Percentiles rank a stretch among this genome's conserved stretches.
Evolutionary conservation across 192 early-diverging fungal genomes (phyloP).

Genomic region (Powellomyces hirtus): DNA sequence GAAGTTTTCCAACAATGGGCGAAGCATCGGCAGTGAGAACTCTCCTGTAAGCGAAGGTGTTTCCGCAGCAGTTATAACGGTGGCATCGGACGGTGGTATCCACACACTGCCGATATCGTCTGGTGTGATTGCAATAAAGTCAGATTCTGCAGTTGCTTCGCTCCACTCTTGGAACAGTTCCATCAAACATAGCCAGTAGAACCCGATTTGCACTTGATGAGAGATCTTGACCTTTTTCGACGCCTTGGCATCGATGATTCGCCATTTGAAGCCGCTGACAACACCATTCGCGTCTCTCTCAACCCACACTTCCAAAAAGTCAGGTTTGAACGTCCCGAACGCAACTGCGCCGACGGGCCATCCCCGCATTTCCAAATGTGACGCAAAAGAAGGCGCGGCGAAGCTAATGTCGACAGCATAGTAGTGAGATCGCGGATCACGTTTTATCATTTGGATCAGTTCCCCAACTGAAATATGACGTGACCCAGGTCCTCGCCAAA

Average conservation of each 20-base stretch:
- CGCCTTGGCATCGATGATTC: conserved; percentile 38
- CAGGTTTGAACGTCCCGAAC: conserved; percentile 31
- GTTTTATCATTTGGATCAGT: conserved; percentile 2
- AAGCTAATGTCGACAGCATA: conserved; percentile 17
- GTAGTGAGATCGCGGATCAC: conserved; percentile 17
- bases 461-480: background rate
- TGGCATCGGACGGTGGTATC: background rate
- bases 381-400: conserved; percentile 7
- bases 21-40: conserved; percentile 21
- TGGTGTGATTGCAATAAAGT: background rate
- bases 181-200: conserved; percentile 23
- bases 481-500: background rate
- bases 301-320: conserved; percentile 22
- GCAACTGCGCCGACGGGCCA: background rate
- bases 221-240: conserved; percentile 30
- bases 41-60: background rate
- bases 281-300: background rate
- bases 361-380: background rate
- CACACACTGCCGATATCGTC: conserved; percentile 4
- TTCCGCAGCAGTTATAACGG: background rate
- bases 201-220: conserved; percentile 40
- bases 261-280: background rate
- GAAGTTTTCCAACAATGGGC: conserved; percentile 22
- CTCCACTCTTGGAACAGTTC: background rate
- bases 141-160: too few relatives aligned